Percentiles rank a stretch among this genome's conserved stretches.
These are phyloP conservation scores for Nemania sp. DNA, from an alignment of 2,329 filamentous ascomycete genomes.

Conservation along the genomic window DNA sequence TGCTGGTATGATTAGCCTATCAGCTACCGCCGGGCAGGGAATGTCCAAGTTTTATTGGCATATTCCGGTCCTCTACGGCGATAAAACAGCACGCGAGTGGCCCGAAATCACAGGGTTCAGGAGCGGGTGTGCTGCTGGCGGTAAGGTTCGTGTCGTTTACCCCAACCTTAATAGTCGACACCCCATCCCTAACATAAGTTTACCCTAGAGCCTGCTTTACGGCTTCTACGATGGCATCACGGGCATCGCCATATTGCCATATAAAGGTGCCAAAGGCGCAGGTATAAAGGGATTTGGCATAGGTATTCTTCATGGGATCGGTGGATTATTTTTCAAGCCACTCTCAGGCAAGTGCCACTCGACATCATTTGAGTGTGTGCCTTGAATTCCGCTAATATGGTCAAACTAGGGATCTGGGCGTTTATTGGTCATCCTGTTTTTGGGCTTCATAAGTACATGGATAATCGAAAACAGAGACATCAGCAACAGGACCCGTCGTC, in stretches of 20 bases:
- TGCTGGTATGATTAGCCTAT: conserved; percentile 23
- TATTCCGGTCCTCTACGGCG: conserved; percentile 30
- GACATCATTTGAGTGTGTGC: not conserved
- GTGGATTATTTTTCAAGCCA: conserved; percentile 24
- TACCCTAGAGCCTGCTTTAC: conserved; percentile 14
- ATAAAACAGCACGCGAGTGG: conserved; percentile 30
- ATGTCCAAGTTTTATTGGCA: conserved; percentile 34
- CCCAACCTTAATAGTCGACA: not conserved
- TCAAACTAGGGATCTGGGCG: conserved; percentile 20
- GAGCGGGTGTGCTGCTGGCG: conserved; percentile 28
- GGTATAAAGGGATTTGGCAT: conserved; percentile 25
- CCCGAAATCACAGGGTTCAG: conserved; percentile 27
- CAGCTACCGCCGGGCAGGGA: conserved; percentile 24
- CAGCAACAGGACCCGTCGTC: conserved; percentile 7
- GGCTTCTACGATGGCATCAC: conserved; percentile 34
- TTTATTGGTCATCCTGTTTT: conserved; percentile 27
- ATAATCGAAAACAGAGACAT: not conserved
- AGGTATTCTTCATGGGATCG: conserved; percentile 30
- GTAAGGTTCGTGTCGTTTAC: conserved; percentile 18
- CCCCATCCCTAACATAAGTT: not conserved
- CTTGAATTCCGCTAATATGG: not conserved
- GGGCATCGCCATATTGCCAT: conserved; percentile 18
- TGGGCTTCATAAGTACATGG: conserved; percentile 22
- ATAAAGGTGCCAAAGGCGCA: conserved; percentile 25
- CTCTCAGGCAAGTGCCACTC: conserved; percentile 17